These are phyloP conservation scores for Polygonum aviculare DNA, from an alignment of 148 eudicot genomes.

Conservation along the genomic window DNA sequence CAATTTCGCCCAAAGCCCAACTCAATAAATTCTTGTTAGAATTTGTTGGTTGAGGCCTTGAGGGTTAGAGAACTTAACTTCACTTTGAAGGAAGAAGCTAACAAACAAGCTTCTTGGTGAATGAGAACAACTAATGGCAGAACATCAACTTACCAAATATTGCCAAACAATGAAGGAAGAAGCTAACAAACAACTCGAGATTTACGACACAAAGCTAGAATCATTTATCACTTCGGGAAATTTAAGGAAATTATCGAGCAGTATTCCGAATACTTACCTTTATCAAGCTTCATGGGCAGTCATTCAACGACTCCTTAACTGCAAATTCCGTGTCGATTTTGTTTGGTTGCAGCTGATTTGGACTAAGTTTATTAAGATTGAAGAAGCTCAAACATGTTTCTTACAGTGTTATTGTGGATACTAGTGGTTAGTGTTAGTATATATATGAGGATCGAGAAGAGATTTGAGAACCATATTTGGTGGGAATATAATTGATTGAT, in stretches of 20 bases:
- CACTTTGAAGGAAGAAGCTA: no score
- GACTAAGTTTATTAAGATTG: not conserved
- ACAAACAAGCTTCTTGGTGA: not conserved
- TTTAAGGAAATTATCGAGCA: not conserved
- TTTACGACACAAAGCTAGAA: not conserved
- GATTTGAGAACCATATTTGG: not conserved
- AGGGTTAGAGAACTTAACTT: no score
- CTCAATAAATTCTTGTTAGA: not conserved
- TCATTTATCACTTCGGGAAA: not conserved
- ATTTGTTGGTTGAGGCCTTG: not conserved
- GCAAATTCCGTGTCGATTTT: not conserved
- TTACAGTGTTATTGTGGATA: not conserved
- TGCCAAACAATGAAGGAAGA: not conserved
- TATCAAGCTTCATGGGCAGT: not conserved
- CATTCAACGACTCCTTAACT: not conserved
- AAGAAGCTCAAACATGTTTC: not conserved
- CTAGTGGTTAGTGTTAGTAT: not conserved
- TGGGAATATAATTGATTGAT: constrained; percentile 1
- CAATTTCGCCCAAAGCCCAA: not conserved
- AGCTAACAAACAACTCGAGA: not conserved
- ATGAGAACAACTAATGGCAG: not conserved
- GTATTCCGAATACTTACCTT: not conserved
- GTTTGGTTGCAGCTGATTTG: not conserved
- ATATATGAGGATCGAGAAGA: not conserved
- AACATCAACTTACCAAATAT: not conserved